These are phyloP conservation scores for Inga oerstediana DNA, from an alignment of 306 rosid species.

Conservation along the genomic window DNA sequence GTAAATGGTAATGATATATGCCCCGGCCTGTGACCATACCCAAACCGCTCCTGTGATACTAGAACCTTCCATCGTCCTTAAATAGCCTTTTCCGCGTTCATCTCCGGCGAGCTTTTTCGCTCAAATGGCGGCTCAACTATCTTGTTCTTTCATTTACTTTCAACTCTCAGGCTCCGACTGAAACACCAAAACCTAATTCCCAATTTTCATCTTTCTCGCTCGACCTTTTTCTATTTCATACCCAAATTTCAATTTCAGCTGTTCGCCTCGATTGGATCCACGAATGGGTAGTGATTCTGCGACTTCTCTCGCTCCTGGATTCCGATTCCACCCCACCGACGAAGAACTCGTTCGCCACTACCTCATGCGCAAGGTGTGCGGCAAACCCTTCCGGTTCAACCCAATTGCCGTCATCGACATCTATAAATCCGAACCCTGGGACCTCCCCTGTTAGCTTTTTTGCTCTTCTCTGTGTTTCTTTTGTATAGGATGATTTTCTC, in stretches of 20 bases:
- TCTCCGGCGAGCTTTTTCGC: too few relatives aligned
- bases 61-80: neutral
- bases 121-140: neutral
- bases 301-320: conserved; percentile 70
- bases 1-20: neutral
- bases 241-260: neutral
- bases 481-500: neutral
- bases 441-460: conserved; percentile 69
- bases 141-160: neutral
- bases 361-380: conserved; percentile 69
- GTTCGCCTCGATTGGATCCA: conserved; percentile 12
- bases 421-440: conserved; percentile 93
- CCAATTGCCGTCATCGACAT: conserved; percentile 69
- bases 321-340: conserved; percentile 96
- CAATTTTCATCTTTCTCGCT: neutral
- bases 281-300: conserved; percentile 48
- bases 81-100: neutral
- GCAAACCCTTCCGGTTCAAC: conserved; percentile 51
- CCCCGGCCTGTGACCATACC: neutral
- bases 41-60: neutral
- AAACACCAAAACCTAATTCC: conserved; percentile 29
- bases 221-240: neutral
- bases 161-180: neutral
- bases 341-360: conserved; percentile 79
- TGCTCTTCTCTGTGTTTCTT: neutral